Conservation (phyloP, 495 filamentous ascomycete species). For the Neurospora intermedia region DNA sequence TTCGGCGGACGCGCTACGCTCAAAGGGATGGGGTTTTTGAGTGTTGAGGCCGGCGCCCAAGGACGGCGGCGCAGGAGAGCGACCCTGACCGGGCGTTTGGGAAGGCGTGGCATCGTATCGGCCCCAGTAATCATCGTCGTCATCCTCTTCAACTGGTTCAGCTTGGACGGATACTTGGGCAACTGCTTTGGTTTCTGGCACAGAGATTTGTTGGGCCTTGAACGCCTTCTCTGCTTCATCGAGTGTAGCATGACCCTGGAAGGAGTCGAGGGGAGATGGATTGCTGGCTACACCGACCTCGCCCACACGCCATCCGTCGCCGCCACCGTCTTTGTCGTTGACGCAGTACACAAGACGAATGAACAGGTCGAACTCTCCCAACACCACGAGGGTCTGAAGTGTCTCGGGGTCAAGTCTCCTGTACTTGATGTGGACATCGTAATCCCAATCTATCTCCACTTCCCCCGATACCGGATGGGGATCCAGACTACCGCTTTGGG, state of each 20-base stretch:
- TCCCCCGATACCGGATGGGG: slow-evolving; percentile 90
- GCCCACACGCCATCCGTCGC: slow-evolving; percentile 71
- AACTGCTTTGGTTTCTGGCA: neutral
- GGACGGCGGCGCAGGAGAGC: slow-evolving; percentile 43
- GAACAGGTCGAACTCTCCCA: slow-evolving; percentile 45
- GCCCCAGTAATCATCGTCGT: slow-evolving; percentile 91
- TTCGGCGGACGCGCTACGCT: slow-evolving; percentile 40
- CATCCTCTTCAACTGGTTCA: slow-evolving; percentile 45
- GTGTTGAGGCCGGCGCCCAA: slow-evolving; percentile 4
- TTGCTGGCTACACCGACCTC: slow-evolving; percentile 57
- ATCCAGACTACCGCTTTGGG: slow-evolving; percentile 60
- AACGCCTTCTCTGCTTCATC: slow-evolving; percentile 35
- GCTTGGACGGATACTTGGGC: slow-evolving; percentile 11
- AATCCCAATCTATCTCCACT: slow-evolving; percentile 58
- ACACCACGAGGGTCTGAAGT: slow-evolving; percentile 53
- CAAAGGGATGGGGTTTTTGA: slow-evolving; percentile 18
- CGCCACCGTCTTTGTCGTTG: slow-evolving; percentile 53
- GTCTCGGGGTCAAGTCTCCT: slow-evolving; percentile 78
- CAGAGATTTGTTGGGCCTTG: slow-evolving; percentile 16
- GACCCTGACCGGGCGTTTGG: slow-evolving; percentile 58
- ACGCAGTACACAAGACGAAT: slow-evolving; percentile 42
- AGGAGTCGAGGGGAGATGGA: slow-evolving; percentile 27
- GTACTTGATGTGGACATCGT: slow-evolving; percentile 56
- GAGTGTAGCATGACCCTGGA: slow-evolving; percentile 30
- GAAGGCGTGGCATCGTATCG: slow-evolving; percentile 81